These are phyloP conservation scores for Fusarium fracticaudum DNA, from an alignment of 2,329 filamentous ascomycete species.

Conservation along the genomic window DNA sequence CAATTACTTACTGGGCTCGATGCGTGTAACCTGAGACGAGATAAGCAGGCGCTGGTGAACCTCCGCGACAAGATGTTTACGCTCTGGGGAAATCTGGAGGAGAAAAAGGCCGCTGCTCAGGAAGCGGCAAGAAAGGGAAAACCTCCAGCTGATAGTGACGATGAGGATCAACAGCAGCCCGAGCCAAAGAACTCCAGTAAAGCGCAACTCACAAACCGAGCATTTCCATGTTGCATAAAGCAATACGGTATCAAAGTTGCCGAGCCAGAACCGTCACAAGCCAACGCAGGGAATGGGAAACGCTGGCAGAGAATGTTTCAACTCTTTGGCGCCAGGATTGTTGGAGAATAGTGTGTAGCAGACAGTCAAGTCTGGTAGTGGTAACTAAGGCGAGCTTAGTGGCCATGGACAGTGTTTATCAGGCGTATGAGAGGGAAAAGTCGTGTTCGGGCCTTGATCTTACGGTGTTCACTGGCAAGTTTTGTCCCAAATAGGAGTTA, in stretches of 20 bases:
- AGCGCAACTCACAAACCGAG: conserved; percentile 57
- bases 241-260: conserved; percentile 71
- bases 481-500: not conserved
- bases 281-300: conserved; percentile 55
- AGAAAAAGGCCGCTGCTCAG: conserved; percentile 52
- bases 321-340: conserved; percentile 72
- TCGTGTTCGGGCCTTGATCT: not conserved
- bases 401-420: not conserved
- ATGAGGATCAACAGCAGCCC: conserved; percentile 37
- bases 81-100: conserved; percentile 88
- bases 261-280: conserved; percentile 53
- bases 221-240: conserved; percentile 75
- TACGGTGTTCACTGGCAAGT: not conserved
- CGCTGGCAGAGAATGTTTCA: conserved; percentile 72
- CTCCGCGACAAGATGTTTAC: conserved; percentile 78
- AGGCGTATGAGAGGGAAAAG: not conserved
- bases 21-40: conserved; percentile 64
- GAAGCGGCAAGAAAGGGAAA: conserved; percentile 44
- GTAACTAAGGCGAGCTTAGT: not conserved
- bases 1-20: conserved; percentile 60
- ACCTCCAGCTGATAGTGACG: conserved; percentile 52
- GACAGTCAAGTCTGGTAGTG: not conserved
- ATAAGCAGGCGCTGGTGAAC: conserved; percentile 56
- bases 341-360: conserved; percentile 2
- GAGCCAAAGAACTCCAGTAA: not conserved